Evolutionary conservation across 179 eudicot genomes (phyloP).

Genomic region (Gypsophila paniculata): DNA sequence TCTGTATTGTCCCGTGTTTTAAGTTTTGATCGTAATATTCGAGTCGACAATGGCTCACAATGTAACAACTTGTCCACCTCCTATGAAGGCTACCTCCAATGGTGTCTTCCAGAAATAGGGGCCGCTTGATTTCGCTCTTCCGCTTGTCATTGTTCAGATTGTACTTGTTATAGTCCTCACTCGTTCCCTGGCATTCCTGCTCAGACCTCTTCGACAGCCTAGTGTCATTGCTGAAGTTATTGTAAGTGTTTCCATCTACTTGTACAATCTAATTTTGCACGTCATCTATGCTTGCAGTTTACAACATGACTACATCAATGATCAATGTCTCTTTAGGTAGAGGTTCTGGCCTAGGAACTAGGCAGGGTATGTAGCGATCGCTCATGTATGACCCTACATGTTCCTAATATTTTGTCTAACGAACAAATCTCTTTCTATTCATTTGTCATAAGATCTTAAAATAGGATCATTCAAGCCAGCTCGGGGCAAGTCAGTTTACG

Average conservation of each 20-base stretch:
- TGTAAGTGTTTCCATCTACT: conserved; percentile 39
- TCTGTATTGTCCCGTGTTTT: neutral
- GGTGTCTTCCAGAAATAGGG: conserved; percentile 76
- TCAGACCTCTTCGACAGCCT: conserved; percentile 84
- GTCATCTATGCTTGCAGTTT: neutral
- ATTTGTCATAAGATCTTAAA: no score
- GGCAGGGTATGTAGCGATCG: neutral
- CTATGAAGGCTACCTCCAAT: conserved; percentile 77
- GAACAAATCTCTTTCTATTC: no score
- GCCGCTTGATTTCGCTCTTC: conserved; percentile 81
- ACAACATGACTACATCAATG: neutral
- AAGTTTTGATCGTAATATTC: neutral
- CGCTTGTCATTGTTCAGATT: conserved; percentile 72
- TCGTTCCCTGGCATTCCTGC: conserved; percentile 65
- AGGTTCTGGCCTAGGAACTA: no score
- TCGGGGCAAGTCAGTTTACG: no score
- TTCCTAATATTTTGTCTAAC: no score
- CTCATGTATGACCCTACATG: neutral
- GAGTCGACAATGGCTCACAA: conserved; percentile 33
- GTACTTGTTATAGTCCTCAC: conserved; percentile 71
- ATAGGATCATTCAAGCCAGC: no score
- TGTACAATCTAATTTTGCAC: neutral
- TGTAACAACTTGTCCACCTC: conserved; percentile 38
- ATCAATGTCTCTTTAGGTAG: neutral
- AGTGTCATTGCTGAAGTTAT: conserved; percentile 88